Base-by-base conservation (phyloP, 2,329 filamentous ascomycete genomes). In the Diaporthe ilicicola region DNA sequence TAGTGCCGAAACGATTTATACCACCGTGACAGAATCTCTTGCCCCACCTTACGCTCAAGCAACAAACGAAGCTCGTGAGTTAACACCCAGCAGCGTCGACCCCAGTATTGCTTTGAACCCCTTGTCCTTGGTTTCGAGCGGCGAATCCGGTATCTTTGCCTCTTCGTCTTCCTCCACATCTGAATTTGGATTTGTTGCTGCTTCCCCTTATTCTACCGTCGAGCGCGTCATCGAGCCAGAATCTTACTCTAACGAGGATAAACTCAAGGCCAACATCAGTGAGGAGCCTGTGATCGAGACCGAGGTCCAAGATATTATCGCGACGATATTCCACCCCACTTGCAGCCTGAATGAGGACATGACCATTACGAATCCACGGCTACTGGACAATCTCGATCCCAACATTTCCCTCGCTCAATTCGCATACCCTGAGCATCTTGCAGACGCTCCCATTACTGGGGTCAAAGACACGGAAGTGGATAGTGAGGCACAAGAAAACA, bases 1-100 rank as follows among this genome's bases (percentile, higher is more conserved):
- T 37, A 24, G 68, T 32, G 64, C 70, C 15, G 71, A 72, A 69
- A 74, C 74, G 8, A 59, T 75, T 67, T 72, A 73, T 42, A 71
- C 67, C 37, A 74, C 74, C 4, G 70, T 73, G 50, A 73, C 72
- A 8, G 61, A 72, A 39, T 66, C 62, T 8, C 39, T 67, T 50
- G 55, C 48, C 70, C 44, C 54, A 29, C 59, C 66, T 19, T 15
- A 51, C 27, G 50, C 37, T 22, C 61, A 70, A 15, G 44, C 50
- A 27, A 59, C 54, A 24, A 34, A 46, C 39, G 39, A 64, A 68
- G 62, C 67, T 56, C 62, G 70, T 72, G 70, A 72, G 70, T 72
- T 55, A 54, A 44, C 62, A 72, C 62, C 68, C 39, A 59, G 37
- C n/a, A 37, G 48, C 27, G 48, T 48, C 68, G 62, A 65, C 68